Evolutionary conservation across 2,329 filamentous ascomycete species (phyloP), one percentile per base, ranked within the genome.

Genomic region (Diaporthe citri): DNA sequence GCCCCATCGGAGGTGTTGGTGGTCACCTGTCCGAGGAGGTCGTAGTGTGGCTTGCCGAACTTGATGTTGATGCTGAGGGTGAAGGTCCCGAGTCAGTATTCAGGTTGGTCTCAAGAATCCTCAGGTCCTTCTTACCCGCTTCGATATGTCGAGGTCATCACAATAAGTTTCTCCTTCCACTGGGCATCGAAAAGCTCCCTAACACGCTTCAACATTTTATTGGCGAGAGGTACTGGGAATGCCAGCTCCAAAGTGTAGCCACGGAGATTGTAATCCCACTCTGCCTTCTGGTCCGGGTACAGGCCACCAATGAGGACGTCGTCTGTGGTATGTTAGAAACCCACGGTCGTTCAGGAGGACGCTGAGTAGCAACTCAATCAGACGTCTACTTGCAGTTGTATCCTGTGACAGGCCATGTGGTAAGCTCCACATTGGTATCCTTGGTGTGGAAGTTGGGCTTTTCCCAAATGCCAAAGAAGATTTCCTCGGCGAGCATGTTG

Each of bases 371-470:
- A 20, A 15, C 12, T 20, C 22, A 28, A n/a, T 25, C 31, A 22
- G 48, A 6, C 8, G 20, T 25, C 22, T 12, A 69, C 64, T 15
- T 55, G 55, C 64, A 75, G 81, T 88, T 88, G 83, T 85, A 88
- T 15, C 87, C 87, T 76, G 88, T 88, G 36, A 89, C 87, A 22
- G 87, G 87, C 86, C 87, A 89, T 4, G 82, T 76, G 0, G 78
- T 78, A 73, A 89, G 85, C n/a, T 81, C 76, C 71, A 82, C 72
- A 79, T 87, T 82, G 41, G 85, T 88, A 20, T 81, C 83, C 82
- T 88, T 89, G 74, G 89, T 87, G 75, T 82, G 87, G 81, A 89
- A 89, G 81, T 89, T 89, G 73, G 87, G 87, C 69, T 83, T 82
- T n/a, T 84, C 83, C 87, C 87, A 89, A 8, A 85, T 79, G 5